Conservation (phyloP, 345 rosid species). For the Bruguiera parviflora region DNA sequence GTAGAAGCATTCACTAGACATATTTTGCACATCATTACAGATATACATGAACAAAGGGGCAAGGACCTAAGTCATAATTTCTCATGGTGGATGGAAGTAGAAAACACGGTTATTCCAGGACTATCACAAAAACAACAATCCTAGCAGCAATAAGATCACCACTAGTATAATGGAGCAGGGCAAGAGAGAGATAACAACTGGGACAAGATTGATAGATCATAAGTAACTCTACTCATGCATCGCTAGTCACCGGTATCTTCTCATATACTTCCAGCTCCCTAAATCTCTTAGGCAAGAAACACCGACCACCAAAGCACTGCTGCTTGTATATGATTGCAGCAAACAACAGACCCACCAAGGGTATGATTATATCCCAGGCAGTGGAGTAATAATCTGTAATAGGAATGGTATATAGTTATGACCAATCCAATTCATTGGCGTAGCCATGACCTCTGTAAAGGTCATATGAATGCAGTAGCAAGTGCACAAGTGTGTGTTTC, state of each 20-base stretch:
- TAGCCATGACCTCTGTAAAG: slow-evolving; percentile 16
- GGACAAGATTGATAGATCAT: no score
- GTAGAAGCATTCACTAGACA: no score
- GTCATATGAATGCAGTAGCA: slow-evolving; percentile 27
- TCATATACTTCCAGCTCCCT: slow-evolving; percentile 15
- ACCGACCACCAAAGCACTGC: slow-evolving; percentile 27
- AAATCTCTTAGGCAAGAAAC: slow-evolving; percentile 20
- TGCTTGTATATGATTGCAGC: slow-evolving; percentile 19
- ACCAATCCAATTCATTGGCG: slow-evolving; percentile 10
- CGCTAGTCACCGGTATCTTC: slow-evolving; percentile 18
- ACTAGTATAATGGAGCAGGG: no score
- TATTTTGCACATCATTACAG: no score
- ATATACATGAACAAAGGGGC: no score
- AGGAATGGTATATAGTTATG: slow-evolving; percentile 43
- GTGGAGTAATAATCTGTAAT: slow-evolving; percentile 38
- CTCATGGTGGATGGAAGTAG: no score
- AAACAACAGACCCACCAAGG: slow-evolving; percentile 15
- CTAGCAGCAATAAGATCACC: no score
- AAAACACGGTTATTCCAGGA: no score
- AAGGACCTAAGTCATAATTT: no score
- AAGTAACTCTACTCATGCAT: slow-evolving; percentile 7
- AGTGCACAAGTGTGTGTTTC: slow-evolving; percentile 19
- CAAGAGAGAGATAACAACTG: no score
- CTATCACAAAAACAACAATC: no score
- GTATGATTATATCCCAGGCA: slow-evolving; percentile 41